phyloP scores from a whole-genome alignment of 768 basidiomycete genomes.

The Tremella yokohamensis region DNA sequence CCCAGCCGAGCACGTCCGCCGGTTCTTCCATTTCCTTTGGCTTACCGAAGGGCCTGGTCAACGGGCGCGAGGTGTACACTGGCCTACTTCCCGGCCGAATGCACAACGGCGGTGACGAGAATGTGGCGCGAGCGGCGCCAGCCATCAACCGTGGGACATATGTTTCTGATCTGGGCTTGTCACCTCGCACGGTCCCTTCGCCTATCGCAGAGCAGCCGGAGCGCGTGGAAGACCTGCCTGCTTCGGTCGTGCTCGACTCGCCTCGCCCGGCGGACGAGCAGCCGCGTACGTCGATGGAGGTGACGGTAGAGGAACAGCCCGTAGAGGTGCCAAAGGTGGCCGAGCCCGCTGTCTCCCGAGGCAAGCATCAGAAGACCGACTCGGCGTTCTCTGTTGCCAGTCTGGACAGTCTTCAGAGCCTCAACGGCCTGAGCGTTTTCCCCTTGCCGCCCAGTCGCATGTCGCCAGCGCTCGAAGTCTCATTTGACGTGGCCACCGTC shows the following conservation, averaged over 20 bases:
- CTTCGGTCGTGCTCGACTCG: not conserved
- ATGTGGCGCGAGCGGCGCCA: too few relatives aligned
- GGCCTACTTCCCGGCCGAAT: too few relatives aligned
- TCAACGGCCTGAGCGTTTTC: not conserved
- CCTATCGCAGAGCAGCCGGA: not conserved
- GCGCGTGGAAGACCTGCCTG: not conserved
- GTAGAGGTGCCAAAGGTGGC: not conserved
- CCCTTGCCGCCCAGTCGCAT: not conserved
- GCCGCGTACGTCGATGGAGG: not conserved
- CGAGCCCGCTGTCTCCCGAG: not conserved
- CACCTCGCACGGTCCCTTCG: not conserved
- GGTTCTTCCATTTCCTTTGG: too few relatives aligned
- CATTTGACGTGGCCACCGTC: too few relatives aligned
- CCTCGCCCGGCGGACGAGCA: not conserved
- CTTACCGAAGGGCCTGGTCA: too few relatives aligned
- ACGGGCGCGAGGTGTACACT: too few relatives aligned
- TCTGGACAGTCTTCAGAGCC: not conserved
- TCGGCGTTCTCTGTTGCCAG: not conserved
- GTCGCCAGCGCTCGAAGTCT: too few relatives aligned
- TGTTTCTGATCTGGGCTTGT: not conserved
- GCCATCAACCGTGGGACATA: not conserved
- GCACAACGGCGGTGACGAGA: too few relatives aligned
- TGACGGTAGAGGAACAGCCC: constrained; percentile 4
- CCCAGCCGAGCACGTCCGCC: too few relatives aligned
- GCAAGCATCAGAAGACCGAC: not conserved